A percentile compares a stretch with the other conserved stretches of the same genome.
Evolutionary conservation across 192 early-diverging fungal species (phyloP).

Genomic region (Funneliformis mosseae): DNA sequence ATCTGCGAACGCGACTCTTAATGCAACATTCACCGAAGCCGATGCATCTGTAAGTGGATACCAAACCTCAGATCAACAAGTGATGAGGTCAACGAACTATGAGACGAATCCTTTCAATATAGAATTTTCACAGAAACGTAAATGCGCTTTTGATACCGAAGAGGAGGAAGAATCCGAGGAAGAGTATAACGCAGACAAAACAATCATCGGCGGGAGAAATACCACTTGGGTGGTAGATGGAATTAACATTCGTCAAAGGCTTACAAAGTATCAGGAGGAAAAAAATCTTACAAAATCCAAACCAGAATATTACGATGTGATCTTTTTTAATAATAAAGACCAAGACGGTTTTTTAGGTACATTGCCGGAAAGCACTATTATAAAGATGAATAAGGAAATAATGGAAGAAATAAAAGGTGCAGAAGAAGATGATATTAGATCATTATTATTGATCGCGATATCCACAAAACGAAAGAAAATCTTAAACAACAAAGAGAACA

Average conservation of each 20-base stretch:
- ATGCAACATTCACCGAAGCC: too few relatives aligned
- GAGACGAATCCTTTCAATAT: not conserved
- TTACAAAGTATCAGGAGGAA: slow-evolving; percentile 13
- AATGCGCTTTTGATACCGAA: not conserved
- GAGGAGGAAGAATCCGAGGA: not conserved
- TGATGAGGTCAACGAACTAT: too few relatives aligned
- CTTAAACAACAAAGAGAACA: not conserved
- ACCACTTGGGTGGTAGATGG: not conserved
- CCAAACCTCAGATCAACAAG: too few relatives aligned
- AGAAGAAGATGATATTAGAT: not conserved
- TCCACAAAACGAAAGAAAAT: not conserved
- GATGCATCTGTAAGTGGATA: too few relatives aligned
- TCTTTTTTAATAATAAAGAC: slow-evolving; percentile 3
- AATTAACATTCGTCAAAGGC: not conserved
- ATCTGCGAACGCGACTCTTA: too few relatives aligned
- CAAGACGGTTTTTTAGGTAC: slow-evolving; percentile 3
- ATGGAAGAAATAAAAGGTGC: not conserved
- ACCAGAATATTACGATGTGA: not conserved
- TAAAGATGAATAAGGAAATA: slow-evolving; percentile 7
- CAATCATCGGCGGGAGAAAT: not conserved
- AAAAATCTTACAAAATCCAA: slow-evolving; percentile 13
- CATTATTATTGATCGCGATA: not conserved
- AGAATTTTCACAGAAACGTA: not conserved
- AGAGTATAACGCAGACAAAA: not conserved
- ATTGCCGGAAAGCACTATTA: not conserved